A percentile compares a stretch with the other conserved stretches of the same genome.
Conservation (phyloP, 441 rosid genomes). For the Euphorbia neoarborescens region DNA sequence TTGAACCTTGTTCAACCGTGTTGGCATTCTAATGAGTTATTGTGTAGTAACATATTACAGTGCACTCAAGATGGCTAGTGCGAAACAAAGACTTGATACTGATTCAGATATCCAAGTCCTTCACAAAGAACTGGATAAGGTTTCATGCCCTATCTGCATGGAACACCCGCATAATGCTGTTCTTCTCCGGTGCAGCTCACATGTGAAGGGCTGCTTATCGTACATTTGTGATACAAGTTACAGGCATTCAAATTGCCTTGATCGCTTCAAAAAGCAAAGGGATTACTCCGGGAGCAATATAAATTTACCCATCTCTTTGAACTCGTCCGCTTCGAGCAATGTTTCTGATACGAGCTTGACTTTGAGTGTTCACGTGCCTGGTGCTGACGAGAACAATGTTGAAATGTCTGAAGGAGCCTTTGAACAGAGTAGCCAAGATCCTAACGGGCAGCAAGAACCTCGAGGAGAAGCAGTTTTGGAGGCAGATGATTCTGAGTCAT, state of each 20-base stretch:
- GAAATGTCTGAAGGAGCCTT: conserved; percentile 19
- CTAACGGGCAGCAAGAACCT: conserved; percentile 28
- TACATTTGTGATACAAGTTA: conserved; percentile 76
- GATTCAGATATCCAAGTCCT: conserved; percentile 64
- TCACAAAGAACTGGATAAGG: conserved; percentile 69
- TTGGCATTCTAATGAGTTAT: conserved; percentile 44
- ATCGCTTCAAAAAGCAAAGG: conserved; percentile 58
- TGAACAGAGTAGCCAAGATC: conserved; percentile 25
- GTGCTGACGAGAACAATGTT: conserved; percentile 26
- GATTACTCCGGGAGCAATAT: conserved; percentile 25
- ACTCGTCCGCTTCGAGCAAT: conserved; percentile 25
- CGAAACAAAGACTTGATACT: conserved; percentile 66
- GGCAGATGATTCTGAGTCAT: conserved; percentile 33
- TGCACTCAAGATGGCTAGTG: conserved; percentile 87
- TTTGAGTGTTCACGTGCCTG: conserved; percentile 27
- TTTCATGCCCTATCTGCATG: conserved; percentile 71
- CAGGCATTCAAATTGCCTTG: conserved; percentile 73
- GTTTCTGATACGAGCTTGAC: conserved; percentile 32
- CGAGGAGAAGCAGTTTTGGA: conserved; percentile 30
- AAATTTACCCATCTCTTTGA: conserved; percentile 26
- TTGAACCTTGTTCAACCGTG: conserved; percentile 20
- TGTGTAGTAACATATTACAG: conserved; percentile 73
- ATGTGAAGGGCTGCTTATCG: conserved; percentile 65
- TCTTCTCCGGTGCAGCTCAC: conserved; percentile 58
- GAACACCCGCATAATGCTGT: conserved; percentile 80